Conservation (phyloP, 2,329 filamentous ascomycete genomes). For the Trichoderma afroharzianum region DNA sequence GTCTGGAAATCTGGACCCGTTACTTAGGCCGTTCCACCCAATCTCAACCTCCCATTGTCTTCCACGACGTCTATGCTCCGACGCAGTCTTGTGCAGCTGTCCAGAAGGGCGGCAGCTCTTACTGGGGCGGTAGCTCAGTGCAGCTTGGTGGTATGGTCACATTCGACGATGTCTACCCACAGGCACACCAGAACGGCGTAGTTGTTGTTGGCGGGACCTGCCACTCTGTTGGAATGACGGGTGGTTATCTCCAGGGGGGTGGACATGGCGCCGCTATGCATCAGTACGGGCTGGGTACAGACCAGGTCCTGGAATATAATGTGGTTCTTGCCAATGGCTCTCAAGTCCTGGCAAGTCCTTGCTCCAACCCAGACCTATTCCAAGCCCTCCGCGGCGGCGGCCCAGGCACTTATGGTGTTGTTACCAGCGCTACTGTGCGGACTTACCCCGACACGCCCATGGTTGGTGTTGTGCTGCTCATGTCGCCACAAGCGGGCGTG, state of each 20-base stretch:
- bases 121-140: constrained; percentile 33
- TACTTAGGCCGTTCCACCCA: not conserved
- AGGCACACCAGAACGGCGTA: constrained; percentile 29
- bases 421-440: constrained; percentile 36
- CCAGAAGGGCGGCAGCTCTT: not conserved
- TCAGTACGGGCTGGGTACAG: constrained; percentile 41
- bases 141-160: constrained; percentile 34
- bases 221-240: constrained; percentile 28
- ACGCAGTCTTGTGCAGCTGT: not conserved
- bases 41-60: not conserved
- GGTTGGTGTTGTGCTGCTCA: not conserved
- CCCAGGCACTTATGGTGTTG: constrained; percentile 29
- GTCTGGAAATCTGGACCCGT: not conserved
- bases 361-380: constrained; percentile 34
- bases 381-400: constrained; percentile 38
- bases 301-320: constrained; percentile 42
- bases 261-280: constrained; percentile 38
- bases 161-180: constrained; percentile 33
- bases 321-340: constrained; percentile 38
- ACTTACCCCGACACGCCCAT: constrained; percentile 21
- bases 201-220: constrained; percentile 35
- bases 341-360: constrained; percentile 32
- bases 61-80: not conserved
- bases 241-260: constrained; percentile 39
- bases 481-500: not conserved